A percentile compares a stretch with the other conserved stretches of the same genome.
These are phyloP conservation scores for Suillus lakei DNA, from an alignment of 768 basidiomycete genomes.

Conservation along the genomic window DNA sequence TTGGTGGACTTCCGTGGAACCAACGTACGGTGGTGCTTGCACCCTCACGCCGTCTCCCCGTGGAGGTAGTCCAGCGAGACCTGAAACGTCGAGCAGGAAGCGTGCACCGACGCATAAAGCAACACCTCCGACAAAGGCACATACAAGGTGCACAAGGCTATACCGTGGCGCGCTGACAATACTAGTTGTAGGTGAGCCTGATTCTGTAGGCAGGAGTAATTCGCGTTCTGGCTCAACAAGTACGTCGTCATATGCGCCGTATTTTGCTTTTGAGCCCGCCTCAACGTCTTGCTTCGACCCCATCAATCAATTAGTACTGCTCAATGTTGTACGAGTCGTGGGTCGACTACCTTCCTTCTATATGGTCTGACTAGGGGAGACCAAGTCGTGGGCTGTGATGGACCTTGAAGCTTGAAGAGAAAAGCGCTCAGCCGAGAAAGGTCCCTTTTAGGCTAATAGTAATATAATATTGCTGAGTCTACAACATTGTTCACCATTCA, in stretches of 20 bases:
- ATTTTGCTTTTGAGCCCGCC: not conserved
- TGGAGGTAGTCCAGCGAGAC: slow-evolving; percentile 37
- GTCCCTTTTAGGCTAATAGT: not conserved
- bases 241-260: not conserved
- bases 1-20: slow-evolving; percentile 69
- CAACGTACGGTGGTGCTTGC: slow-evolving; percentile 69
- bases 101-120: slow-evolving; percentile 56
- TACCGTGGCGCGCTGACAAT: slow-evolving; percentile 26
- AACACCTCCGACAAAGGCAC: slow-evolving; percentile 60
- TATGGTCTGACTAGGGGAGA: not conserved
- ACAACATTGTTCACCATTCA: too few relatives aligned
- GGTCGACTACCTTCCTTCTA: not conserved
- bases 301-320: not conserved
- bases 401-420: not conserved
- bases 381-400: not conserved
- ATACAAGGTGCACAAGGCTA: slow-evolving; percentile 40
- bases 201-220: not conserved
- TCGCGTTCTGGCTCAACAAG: slow-evolving; percentile 2
- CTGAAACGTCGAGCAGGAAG: slow-evolving; percentile 46
- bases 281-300: not conserved
- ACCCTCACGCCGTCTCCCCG: slow-evolving; percentile 28
- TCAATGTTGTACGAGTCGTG: not conserved
- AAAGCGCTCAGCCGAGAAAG: not conserved
- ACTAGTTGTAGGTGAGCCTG: not conserved
- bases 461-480: too few relatives aligned